phyloP scores from a whole-genome alignment of 441 rosid genomes.

The Aquilaria agallochum region DNA sequence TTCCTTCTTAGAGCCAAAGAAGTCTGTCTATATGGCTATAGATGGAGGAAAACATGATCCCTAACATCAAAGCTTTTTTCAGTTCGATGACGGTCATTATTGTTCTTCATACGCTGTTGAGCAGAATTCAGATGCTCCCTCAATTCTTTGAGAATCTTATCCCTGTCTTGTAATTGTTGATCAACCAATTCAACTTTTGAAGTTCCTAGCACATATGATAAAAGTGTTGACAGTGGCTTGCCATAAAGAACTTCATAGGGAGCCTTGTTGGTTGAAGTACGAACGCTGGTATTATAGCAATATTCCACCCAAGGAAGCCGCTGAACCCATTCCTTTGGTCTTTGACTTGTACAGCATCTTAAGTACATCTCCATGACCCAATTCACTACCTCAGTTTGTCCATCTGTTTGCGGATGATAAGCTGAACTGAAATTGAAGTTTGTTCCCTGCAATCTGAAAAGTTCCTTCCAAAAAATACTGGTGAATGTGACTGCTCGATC shows the following conservation, averaged over 20 bases:
- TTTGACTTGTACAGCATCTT: background rate
- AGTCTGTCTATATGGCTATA: background rate
- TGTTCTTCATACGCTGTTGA: background rate
- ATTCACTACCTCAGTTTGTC: background rate
- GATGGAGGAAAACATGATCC: background rate
- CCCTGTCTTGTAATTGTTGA: background rate
- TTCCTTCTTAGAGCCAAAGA: background rate
- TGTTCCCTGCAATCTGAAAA: background rate
- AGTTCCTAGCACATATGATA: background rate
- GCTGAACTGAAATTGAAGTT: background rate
- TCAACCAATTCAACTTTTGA: background rate
- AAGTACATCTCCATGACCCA: background rate
- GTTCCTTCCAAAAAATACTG: background rate
- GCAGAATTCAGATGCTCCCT: background rate
- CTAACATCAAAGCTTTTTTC: background rate
- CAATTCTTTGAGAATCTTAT: background rate
- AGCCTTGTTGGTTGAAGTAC: background rate
- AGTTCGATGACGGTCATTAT: background rate
- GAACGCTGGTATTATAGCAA: background rate
- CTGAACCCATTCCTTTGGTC: background rate
- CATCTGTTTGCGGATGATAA: background rate
- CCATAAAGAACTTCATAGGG: conserved; percentile 3
- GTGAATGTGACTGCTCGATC: background rate
- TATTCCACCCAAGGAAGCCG: background rate
- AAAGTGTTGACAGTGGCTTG: background rate